Evolutionary conservation across 768 basidiomycete genomes (phyloP).

Genomic region (Calocera cornea): DNA sequence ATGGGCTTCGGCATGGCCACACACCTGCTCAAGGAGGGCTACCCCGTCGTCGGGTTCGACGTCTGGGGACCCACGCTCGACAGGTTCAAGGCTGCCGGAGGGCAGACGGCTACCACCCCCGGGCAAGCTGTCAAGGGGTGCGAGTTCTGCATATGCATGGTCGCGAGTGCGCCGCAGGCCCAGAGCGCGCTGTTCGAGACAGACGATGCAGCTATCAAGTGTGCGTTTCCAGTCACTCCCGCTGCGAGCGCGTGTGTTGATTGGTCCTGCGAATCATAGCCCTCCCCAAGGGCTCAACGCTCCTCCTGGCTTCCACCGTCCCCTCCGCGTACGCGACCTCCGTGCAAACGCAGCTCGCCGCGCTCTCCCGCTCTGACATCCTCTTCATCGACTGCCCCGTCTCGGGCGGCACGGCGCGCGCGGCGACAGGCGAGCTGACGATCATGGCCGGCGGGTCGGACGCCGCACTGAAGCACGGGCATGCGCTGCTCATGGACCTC

Average conservation of each 20-base stretch:
- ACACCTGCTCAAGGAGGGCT: not conserved
- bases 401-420: not conserved
- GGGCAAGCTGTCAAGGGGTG: not conserved
- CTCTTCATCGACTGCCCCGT: slow-evolving; percentile 3
- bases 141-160: slow-evolving; percentile 3
- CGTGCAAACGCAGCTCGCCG: not conserved
- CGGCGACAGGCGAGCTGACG: not conserved
- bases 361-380: not conserved
- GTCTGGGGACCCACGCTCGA: not conserved
- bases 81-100: not conserved
- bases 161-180: not conserved
- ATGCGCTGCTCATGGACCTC: not conserved
- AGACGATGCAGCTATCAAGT: not conserved
- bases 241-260: not conserved
- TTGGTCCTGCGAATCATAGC: not conserved
- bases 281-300: not conserved
- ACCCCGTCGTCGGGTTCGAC: not conserved
- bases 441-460: not conserved
- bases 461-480: not conserved
- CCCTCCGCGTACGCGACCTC: not conserved
- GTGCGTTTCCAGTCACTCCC: not conserved
- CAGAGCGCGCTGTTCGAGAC: not conserved
- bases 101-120: not conserved
- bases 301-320: not conserved
- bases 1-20: slow-evolving; percentile 4